A percentile compares a stretch with the other conserved stretches of the same genome.
Evolutionary conservation across 306 rosid species (phyloP).

Genomic region (Cicer cuneatum): DNA sequence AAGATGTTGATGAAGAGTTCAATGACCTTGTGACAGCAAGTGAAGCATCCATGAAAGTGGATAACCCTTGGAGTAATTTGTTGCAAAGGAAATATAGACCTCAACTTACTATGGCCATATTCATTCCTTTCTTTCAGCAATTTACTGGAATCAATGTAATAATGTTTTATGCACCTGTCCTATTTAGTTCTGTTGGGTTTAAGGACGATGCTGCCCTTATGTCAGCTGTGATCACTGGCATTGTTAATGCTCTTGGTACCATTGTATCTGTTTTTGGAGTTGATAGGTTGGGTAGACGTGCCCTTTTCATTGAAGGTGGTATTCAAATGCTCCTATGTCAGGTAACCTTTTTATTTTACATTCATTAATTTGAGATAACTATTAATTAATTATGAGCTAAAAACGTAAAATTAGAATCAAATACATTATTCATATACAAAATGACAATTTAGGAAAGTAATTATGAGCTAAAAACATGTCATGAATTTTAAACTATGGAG

Average conservation of each 20-base stretch:
- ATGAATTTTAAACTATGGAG: neutral
- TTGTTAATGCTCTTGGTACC: constrained; percentile 3
- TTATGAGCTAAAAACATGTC: neutral
- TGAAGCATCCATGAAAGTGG: constrained; percentile 60
- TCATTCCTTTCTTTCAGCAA: constrained; percentile 88
- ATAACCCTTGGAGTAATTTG: constrained; percentile 77
- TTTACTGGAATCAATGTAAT: constrained; percentile 88
- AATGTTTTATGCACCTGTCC: constrained; percentile 89
- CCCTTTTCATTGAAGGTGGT: constrained; percentile 8
- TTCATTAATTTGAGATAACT: too few species aligned
- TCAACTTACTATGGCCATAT: constrained; percentile 65
- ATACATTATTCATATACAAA: too few species aligned
- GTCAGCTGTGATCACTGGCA: constrained; percentile 3
- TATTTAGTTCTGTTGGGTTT: constrained; percentile 82
- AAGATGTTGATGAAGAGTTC: constrained; percentile 74
- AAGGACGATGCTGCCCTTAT: constrained; percentile 53
- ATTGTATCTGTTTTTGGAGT: neutral
- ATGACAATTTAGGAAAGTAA: too few species aligned
- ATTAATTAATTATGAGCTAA: too few species aligned
- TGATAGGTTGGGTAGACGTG: constrained; percentile 4
- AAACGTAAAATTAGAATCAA: too few species aligned
- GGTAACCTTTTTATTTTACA: neutral
- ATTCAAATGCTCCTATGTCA: constrained; percentile 36
- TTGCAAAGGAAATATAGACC: constrained; percentile 78
- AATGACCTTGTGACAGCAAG: constrained; percentile 76